Conservation (phyloP, 163 green algal species). For the Picocystis sp. region DNA sequence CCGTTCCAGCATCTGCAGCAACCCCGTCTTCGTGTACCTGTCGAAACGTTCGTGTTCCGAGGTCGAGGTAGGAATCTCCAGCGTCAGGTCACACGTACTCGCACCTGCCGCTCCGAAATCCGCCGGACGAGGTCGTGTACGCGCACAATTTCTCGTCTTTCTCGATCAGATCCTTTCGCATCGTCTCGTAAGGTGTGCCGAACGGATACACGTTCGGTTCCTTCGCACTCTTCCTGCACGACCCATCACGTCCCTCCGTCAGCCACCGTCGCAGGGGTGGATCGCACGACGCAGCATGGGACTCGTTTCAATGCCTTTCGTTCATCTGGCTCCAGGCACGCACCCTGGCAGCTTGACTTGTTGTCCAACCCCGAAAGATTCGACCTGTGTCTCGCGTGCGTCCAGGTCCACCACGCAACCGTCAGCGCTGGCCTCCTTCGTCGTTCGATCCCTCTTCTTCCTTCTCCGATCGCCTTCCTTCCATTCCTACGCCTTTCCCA, state of each 20-base stretch:
- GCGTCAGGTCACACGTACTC: neutral
- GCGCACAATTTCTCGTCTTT: conserved; percentile 33
- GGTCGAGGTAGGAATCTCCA: neutral
- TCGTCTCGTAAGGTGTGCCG: conserved; percentile 62
- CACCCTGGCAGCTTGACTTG: conserved; percentile 68
- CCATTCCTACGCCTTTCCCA: conserved; percentile 10
- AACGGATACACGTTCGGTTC: conserved; percentile 86
- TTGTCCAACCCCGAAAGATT: conserved; percentile 45
- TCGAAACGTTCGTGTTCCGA: neutral
- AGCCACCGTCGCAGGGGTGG: too few species aligned
- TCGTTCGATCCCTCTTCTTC: too few species aligned
- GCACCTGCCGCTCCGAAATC: neutral
- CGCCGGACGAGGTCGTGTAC: neutral
- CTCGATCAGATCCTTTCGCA: conserved; percentile 49
- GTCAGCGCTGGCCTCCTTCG: too few species aligned
- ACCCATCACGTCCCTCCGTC: too few species aligned
- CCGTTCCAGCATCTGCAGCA: conserved; percentile 68
- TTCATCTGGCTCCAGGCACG: neutral
- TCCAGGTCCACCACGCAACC: too few species aligned
- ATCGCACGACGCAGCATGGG: neutral
- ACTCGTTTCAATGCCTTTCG: neutral
- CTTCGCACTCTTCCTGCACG: conserved; percentile 20
- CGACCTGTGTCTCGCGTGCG: conserved; percentile 24
- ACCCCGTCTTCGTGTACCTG: conserved; percentile 62
- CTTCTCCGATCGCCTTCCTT: too few species aligned